Conservation (phyloP, 176 grass and related monocot species). For the Saccharum officinarum region DNA sequence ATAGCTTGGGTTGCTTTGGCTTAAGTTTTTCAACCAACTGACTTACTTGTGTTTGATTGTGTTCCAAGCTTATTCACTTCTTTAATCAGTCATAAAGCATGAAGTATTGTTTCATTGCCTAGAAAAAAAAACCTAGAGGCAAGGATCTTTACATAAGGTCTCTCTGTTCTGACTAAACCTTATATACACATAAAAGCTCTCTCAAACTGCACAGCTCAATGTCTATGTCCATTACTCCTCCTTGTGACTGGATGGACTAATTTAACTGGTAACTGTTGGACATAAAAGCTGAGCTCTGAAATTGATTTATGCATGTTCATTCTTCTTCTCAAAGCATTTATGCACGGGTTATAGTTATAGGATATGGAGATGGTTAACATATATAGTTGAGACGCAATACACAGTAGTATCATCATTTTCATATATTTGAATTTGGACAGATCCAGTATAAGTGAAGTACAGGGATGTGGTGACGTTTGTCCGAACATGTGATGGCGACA, state of each 20-base stretch:
- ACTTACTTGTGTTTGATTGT: no score
- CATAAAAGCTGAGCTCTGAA: background rate
- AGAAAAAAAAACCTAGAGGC: no score
- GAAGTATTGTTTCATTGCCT: no score
- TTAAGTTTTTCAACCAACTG: no score
- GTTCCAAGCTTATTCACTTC: no score
- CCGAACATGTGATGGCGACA: no score
- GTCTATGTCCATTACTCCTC: background rate
- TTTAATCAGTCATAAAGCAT: no score
- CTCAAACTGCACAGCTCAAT: background rate
- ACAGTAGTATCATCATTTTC: background rate
- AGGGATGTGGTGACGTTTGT: no score
- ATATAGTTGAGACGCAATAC: background rate
- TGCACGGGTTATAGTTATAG: background rate
- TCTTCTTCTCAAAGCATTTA: constrained; percentile 9
- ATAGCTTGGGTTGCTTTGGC: no score
- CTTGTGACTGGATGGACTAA: background rate
- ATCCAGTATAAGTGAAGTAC: background rate
- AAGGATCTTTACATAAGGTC: no score
- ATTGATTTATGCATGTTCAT: background rate
- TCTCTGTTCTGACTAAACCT: no score
- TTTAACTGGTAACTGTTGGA: background rate
- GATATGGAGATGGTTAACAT: background rate
- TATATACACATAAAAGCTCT: background rate
- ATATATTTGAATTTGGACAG: background rate